A percentile compares a stretch with the other conserved stretches of the same genome.
These are phyloP conservation scores for Fusarium xylarioides DNA, from an alignment of 2,329 filamentous ascomycete species.

Conservation along the genomic window DNA sequence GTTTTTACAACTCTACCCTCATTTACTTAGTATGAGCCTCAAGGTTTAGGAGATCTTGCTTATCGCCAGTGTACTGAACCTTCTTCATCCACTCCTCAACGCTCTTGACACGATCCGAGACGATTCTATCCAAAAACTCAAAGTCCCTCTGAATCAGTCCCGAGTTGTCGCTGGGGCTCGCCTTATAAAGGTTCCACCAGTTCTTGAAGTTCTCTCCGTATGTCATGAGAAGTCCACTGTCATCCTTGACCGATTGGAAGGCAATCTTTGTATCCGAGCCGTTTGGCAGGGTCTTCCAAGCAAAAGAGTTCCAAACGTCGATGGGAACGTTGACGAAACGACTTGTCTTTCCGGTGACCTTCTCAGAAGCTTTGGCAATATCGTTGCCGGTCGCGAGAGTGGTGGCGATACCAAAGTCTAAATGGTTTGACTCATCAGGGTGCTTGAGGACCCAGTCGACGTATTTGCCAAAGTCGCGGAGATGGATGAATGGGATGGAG, in stretches of 20 bases:
- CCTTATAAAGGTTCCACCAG: neutral
- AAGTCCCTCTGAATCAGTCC: neutral
- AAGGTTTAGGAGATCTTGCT: neutral
- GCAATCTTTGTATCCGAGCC: neutral
- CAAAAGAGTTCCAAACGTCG: neutral
- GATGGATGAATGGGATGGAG: neutral
- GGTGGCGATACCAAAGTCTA: neutral
- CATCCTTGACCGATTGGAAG: neutral
- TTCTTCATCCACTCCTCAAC: neutral
- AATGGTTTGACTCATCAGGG: neutral
- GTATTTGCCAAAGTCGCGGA: neutral
- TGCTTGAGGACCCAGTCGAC: accelerated
- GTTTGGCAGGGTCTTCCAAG: neutral
- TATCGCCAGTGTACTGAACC: neutral
- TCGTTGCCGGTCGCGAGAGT: neutral
- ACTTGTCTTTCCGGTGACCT: accelerated
- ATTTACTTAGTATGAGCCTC: neutral
- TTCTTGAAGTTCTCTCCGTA: neutral
- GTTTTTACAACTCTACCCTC: no score
- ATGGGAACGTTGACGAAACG: neutral
- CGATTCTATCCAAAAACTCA: neutral
- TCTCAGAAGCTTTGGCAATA: neutral
- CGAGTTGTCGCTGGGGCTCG: neutral
- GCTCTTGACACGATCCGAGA: neutral
- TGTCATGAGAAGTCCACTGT: neutral